These are phyloP conservation scores for Hemisphaericaspora xylofermentans DNA, from an alignment of 1,139 yeast genomes.

Conservation along the genomic window DNA sequence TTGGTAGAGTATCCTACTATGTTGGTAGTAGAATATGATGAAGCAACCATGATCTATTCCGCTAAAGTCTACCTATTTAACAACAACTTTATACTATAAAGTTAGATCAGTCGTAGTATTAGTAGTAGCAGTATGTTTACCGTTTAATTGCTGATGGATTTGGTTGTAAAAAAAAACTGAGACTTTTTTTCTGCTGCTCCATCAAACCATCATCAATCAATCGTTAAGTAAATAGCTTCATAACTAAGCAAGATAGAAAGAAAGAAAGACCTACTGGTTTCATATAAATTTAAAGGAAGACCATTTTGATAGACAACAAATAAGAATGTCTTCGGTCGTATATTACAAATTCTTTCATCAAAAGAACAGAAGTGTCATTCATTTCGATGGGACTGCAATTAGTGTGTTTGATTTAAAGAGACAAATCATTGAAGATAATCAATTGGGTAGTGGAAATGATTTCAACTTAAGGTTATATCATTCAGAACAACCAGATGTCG, in stretches of 20 bases:
- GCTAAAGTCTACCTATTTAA: not conserved
- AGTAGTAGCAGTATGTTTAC: not conserved
- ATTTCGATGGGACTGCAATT: slow-evolving; percentile 95
- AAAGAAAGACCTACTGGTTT: too few relatives aligned
- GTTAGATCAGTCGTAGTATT: too few relatives aligned
- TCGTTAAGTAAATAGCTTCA: too few relatives aligned
- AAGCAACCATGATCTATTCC: slow-evolving; percentile 8
- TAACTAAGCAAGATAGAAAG: too few relatives aligned
- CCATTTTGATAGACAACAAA: too few relatives aligned
- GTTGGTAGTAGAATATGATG: slow-evolving; percentile 20
- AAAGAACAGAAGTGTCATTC: slow-evolving; percentile 72
- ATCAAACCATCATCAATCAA: not conserved
- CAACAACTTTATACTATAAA: not conserved
- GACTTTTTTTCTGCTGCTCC: too few relatives aligned
- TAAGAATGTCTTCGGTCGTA: slow-evolving; percentile 79
- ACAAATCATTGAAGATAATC: slow-evolving; percentile 81
- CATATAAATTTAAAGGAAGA: too few relatives aligned
- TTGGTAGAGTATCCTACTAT: slow-evolving; percentile 27
- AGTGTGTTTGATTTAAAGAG: slow-evolving; percentile 92
- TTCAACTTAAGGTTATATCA: slow-evolving; percentile 71
- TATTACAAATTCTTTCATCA: slow-evolving; percentile 88
- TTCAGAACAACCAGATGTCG: slow-evolving; percentile 68
- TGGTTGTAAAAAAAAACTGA: too few relatives aligned
- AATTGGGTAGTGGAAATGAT: slow-evolving; percentile 79
- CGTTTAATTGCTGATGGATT: not conserved